Conservation (phyloP, 2,329 filamentous ascomycete genomes). For the Fusarium abutilonis region DNA sequence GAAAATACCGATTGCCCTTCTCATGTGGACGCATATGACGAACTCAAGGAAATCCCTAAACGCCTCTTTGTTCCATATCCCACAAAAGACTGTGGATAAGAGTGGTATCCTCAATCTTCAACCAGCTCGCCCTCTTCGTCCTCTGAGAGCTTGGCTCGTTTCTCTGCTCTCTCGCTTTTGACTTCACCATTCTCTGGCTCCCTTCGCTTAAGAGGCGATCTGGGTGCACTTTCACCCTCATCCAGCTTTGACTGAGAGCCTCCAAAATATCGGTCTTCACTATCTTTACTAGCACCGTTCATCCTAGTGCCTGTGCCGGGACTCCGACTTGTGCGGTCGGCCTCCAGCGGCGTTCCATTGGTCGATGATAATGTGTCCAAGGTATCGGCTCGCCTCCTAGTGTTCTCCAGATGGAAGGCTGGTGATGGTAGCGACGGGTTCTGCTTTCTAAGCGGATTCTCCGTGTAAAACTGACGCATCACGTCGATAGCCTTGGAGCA, state of each 20-base stretch:
- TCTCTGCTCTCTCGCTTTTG: conserved; percentile 53
- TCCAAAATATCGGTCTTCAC: conserved; percentile 46
- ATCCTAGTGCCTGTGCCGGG: conserved; percentile 56
- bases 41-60: conserved; percentile 33
- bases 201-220: conserved; percentile 57
- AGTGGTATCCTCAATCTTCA: conserved; percentile 45
- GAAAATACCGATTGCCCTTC: conserved; percentile 27
- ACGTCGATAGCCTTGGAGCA: conserved; percentile 79
- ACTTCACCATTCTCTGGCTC: conserved; percentile 50
- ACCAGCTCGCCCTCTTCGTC: conserved; percentile 62
- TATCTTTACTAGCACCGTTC: conserved; percentile 54
- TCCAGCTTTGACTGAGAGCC: conserved; percentile 51
- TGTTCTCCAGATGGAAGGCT: conserved; percentile 65
- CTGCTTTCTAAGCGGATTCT: conserved; percentile 70
- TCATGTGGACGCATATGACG: conserved; percentile 16
- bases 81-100: conserved; percentile 24
- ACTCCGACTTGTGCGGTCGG: conserved; percentile 61
- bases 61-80: conserved; percentile 38
- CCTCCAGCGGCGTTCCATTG: conserved; percentile 59
- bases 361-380: conserved; percentile 58
- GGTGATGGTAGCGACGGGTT: conserved; percentile 65
- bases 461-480: conserved; percentile 74
- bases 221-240: conserved; percentile 46
- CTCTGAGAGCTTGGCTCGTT: conserved; percentile 57
- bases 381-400: conserved; percentile 60